Evolutionary conservation across 1,284 basidiomycete genomes (phyloP).

Genomic region (Malassezia cuniculi): DNA sequence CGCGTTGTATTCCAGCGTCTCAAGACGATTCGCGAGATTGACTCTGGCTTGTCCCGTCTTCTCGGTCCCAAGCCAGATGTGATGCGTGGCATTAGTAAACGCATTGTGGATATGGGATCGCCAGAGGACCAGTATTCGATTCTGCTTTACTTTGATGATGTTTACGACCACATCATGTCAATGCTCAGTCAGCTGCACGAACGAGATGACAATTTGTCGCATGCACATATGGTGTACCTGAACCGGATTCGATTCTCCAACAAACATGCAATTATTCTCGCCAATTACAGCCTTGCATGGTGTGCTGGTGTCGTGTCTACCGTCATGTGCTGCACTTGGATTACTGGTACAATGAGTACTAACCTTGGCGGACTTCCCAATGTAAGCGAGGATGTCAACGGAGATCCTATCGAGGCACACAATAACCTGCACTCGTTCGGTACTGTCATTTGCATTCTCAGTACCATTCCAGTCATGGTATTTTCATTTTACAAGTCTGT

Average conservation of each 20-base stretch:
- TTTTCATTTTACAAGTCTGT: too few species aligned
- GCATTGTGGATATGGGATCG: slow-evolving; percentile 48
- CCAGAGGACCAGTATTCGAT: slow-evolving; percentile 15
- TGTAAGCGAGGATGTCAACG: too few species aligned
- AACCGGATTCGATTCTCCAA: slow-evolving; percentile 60
- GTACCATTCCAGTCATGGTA: too few species aligned
- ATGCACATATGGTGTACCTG: slow-evolving; percentile 75
- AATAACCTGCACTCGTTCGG: too few species aligned
- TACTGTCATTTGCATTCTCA: too few species aligned
- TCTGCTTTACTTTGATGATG: slow-evolving; percentile 68
- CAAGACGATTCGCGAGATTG: slow-evolving; percentile 64
- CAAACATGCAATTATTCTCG: slow-evolving; percentile 25
- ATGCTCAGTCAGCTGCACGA: slow-evolving; percentile 73
- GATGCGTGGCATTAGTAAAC: slow-evolving; percentile 64
- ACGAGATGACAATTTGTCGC: slow-evolving; percentile 73
- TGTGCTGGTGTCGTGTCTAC: too few species aligned
- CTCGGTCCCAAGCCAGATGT: slow-evolving; percentile 72
- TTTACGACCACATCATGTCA: slow-evolving; percentile 85
- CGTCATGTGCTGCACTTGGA: too few species aligned
- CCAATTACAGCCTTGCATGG: too few species aligned
- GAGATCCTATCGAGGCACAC: too few species aligned
- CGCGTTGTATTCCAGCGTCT: slow-evolving; percentile 56
- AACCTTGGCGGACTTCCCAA: too few species aligned
- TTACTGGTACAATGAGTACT: too few species aligned
- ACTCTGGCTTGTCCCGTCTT: slow-evolving; percentile 66